phyloP scores from a whole-genome alignment of 1,284 basidiomycete genomes.

The Neonothopanus nambi region DNA sequence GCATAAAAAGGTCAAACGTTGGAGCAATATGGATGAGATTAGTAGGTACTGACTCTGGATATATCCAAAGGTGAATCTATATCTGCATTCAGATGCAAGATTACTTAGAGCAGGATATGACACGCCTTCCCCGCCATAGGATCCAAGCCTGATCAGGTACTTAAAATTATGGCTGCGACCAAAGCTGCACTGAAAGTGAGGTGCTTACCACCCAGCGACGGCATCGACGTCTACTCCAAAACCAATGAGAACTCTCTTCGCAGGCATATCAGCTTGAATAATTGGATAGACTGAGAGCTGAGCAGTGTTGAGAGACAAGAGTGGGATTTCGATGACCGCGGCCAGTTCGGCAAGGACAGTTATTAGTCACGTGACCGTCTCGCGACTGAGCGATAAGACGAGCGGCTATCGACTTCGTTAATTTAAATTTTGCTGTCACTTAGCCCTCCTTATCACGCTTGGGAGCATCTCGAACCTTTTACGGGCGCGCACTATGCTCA shows the following conservation, averaged over 20 bases:
- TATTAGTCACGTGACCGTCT: no score
- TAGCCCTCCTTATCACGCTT: no score
- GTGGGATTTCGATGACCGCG: no score
- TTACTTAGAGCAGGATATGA: no score
- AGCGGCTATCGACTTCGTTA: no score
- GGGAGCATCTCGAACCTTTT: no score
- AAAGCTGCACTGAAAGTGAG: not conserved
- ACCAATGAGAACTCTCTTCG: conserved; percentile 46
- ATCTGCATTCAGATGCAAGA: not conserved
- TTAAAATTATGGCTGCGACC: not conserved
- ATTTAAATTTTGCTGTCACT: no score
- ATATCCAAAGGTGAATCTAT: conserved; percentile 63
- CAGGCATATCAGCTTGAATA: conserved; percentile 43
- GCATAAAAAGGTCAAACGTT: not conserved
- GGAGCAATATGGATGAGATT: conserved; percentile 1
- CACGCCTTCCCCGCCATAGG: conserved; percentile 58
- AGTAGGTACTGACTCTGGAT: conserved; percentile 43
- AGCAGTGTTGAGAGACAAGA: no score
- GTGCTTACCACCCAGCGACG: conserved; percentile 58
- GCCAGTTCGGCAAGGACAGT: no score
- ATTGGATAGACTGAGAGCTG: no score
- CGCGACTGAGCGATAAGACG: no score
- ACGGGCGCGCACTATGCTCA: no score
- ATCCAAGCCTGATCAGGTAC: conserved; percentile 58
- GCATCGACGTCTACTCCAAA: conserved; percentile 68